These are phyloP conservation scores for Petasospora fabianii DNA, from an alignment of 1,139 yeast genomes.

Conservation along the genomic window DNA sequence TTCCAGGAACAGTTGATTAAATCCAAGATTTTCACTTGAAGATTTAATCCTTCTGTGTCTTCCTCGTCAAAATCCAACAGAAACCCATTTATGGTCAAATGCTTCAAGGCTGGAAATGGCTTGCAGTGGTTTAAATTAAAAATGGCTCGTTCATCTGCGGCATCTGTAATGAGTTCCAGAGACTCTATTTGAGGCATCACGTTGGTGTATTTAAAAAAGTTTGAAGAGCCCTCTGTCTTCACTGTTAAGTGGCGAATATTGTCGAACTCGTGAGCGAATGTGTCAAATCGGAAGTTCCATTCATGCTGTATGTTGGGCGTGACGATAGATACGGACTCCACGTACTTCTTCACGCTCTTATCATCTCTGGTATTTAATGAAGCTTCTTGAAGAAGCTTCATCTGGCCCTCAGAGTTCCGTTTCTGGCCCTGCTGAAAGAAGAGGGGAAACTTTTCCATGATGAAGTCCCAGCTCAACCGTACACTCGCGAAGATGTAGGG, in stretches of 20 bases:
- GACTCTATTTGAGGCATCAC: conserved; percentile 17
- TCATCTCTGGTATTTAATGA: conserved; percentile 7
- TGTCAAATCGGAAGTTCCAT: conserved; percentile 31
- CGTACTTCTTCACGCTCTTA: conserved; percentile 10
- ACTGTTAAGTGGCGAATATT: conserved; percentile 24
- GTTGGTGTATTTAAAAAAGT: conserved; percentile 29
- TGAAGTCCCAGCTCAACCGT: conserved; percentile 25
- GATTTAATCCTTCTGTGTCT: conserved; percentile 16
- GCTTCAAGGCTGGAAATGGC: conserved; percentile 23
- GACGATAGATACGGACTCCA: conserved; percentile 25
- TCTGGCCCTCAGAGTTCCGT: not conserved
- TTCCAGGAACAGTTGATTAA: conserved; percentile 32
- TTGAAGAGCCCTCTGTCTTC: conserved; percentile 28
- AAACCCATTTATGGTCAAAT: conserved; percentile 27
- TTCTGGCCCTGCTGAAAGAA: conserved; percentile 10
- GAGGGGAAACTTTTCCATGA: conserved; percentile 6
- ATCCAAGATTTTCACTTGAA: conserved; percentile 18
- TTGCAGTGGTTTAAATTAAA: conserved; percentile 30
- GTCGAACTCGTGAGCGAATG: conserved; percentile 20
- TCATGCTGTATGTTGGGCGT: conserved; percentile 29
- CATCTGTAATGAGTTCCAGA: conserved; percentile 21
- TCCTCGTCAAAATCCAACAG: conserved; percentile 28
- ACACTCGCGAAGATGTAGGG: conserved; percentile 28
- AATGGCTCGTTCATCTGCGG: conserved; percentile 21
- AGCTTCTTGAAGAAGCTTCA: not conserved